Evolutionary conservation across 1,284 basidiomycete genomes (phyloP).

Genomic region (Irpex lacteus): DNA sequence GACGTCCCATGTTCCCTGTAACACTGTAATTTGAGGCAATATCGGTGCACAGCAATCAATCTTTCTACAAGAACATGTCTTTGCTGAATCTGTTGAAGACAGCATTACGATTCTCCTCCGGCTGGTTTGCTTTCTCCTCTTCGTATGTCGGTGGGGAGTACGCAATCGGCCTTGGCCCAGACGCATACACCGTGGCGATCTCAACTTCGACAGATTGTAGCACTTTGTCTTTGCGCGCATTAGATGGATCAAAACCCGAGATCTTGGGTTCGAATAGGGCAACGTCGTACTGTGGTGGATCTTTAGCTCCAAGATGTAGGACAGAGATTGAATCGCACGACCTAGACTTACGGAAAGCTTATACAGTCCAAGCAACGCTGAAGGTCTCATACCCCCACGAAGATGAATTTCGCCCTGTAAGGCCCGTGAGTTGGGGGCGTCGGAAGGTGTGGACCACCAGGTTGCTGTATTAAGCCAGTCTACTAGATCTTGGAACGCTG

Average conservation of each 20-base stretch:
- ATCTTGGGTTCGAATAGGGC: slow-evolving; percentile 1
- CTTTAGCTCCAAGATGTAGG: no score
- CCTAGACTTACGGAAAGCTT: background rate
- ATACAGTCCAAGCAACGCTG: slow-evolving; percentile 5
- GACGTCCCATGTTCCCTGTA: no score
- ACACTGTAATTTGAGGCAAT: no score
- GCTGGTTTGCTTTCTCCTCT: background rate
- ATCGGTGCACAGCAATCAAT: no score
- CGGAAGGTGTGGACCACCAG: slow-evolving; percentile 5
- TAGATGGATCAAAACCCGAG: background rate
- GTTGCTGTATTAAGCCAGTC: slow-evolving; percentile 3
- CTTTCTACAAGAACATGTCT: background rate
- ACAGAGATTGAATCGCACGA: background rate
- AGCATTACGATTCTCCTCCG: background rate
- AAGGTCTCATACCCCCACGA: background rate
- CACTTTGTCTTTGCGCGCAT: background rate
- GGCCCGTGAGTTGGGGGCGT: background rate
- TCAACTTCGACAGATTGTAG: background rate
- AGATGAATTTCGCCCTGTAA: slow-evolving; percentile 7
- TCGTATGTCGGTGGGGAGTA: slow-evolving; percentile 8
- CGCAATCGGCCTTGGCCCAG: slow-evolving; percentile 3
- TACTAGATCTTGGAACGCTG: background rate
- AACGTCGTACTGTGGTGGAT: slow-evolving; percentile 2
- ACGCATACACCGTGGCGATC: slow-evolving; percentile 6
- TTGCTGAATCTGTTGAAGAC: background rate